Conservation (phyloP, 805 yeast genomes). For the Metschnikowia corniflorae region DNA sequence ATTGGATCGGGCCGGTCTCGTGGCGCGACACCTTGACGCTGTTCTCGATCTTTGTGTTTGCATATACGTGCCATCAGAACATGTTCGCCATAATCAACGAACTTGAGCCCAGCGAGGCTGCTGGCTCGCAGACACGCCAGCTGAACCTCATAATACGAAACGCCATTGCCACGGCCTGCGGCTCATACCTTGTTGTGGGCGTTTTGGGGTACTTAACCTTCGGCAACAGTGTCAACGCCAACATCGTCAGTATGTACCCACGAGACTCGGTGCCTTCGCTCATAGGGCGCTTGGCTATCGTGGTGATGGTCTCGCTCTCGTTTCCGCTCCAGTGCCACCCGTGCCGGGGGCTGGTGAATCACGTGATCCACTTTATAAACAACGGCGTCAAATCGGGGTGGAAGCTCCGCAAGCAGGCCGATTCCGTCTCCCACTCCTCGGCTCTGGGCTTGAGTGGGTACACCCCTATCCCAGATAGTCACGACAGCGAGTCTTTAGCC, state of each 20-base stretch:
- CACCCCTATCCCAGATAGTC: conserved; percentile 17
- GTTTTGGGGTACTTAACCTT: conserved; percentile 73
- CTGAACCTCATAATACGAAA: conserved; percentile 50
- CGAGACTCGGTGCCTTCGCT: conserved; percentile 45
- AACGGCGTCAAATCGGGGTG: conserved; percentile 25
- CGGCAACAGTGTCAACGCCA: conserved; percentile 75
- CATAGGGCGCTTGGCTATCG: conserved; percentile 59
- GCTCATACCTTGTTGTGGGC: conserved; percentile 62
- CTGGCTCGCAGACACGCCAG: conserved; percentile 41
- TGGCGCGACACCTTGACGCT: conserved; percentile 48
- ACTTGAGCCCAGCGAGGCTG: conserved; percentile 37
- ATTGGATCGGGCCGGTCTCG: conserved; percentile 39
- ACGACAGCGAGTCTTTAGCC: conserved; percentile 15
- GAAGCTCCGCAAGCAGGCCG: conserved; percentile 18
- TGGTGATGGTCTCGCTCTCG: conserved; percentile 69
- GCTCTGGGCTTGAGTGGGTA: conserved; percentile 21
- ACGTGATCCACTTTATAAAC: conserved; percentile 51
- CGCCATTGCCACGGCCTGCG: conserved; percentile 52
- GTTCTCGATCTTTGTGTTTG: conserved; percentile 72
- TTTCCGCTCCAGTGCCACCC: conserved; percentile 83
- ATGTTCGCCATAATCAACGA: conserved; percentile 76
- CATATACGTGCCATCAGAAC: conserved; percentile 80
- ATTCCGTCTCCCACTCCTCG: conserved; percentile 9
- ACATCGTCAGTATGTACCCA: conserved; percentile 66
- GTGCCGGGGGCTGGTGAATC: conserved; percentile 68